Conservation (phyloP, 148 eudicot genomes). For the Chenopodium album region DNA sequence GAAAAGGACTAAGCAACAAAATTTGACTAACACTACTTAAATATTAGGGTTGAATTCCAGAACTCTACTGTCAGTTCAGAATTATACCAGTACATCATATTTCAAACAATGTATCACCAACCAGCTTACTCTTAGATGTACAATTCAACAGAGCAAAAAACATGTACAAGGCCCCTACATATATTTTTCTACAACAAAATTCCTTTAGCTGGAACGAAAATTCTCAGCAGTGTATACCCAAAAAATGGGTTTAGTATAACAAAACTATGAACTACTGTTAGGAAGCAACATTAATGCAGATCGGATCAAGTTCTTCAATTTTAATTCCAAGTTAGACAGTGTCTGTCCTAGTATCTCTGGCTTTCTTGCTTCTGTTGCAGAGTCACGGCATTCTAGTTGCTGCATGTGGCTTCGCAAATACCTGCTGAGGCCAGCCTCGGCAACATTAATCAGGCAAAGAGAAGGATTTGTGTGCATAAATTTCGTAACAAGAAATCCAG, state of each 20-base stretch:
- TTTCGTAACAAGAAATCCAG: constrained; percentile 73
- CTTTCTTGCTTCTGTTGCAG: constrained; percentile 24
- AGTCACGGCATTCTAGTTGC: constrained; percentile 29
- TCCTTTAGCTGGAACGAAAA: neutral
- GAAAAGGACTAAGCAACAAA: no score
- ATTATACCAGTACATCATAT: neutral
- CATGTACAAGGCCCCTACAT: neutral
- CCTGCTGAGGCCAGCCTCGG: constrained; percentile 59
- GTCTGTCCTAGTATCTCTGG: constrained; percentile 46
- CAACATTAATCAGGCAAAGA: constrained; percentile 69
- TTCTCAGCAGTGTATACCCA: neutral
- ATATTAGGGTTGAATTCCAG: neutral
- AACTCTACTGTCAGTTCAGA: neutral
- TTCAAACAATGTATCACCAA: neutral
- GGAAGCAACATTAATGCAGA: constrained; percentile 61
- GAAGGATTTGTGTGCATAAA: constrained; percentile 79
- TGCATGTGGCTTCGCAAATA: constrained; percentile 58
- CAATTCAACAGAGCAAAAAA: neutral
- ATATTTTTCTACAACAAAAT: neutral
- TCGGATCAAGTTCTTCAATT: constrained; percentile 39
- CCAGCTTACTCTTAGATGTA: neutral
- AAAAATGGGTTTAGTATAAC: neutral
- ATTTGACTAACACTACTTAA: neutral
- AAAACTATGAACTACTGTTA: constrained; percentile 19
- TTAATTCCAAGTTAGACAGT: constrained; percentile 37